Conservation (phyloP, 352 stramenopile genomes). For the Phytophthora citricola region DNA sequence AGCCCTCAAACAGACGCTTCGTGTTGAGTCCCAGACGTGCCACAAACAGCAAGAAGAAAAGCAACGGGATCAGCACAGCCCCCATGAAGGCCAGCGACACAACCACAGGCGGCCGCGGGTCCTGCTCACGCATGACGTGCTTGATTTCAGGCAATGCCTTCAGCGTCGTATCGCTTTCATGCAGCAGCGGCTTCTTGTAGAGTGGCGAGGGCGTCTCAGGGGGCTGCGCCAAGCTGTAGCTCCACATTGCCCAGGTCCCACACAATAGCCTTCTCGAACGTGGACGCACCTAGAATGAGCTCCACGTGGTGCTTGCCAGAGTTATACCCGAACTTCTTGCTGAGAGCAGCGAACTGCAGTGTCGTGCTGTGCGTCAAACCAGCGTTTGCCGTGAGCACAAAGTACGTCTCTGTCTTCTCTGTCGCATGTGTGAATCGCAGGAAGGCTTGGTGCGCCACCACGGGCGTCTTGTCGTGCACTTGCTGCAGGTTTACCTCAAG, state of each 20-base stretch:
- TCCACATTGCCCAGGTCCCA: constrained; percentile 76
- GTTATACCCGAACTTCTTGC: constrained; percentile 85
- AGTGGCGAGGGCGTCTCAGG: constrained; percentile 74
- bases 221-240: constrained; percentile 68
- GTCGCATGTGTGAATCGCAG: constrained; percentile 70
- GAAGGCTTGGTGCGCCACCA: constrained; percentile 82
- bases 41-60: constrained; percentile 71
- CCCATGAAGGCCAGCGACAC: constrained; percentile 79
- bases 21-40: constrained; percentile 67
- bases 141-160: constrained; percentile 86
- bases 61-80: constrained; percentile 65
- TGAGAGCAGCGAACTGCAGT: constrained; percentile 70
- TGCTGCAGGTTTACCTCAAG: constrained; percentile 70
- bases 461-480: constrained; percentile 54
- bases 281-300: constrained; percentile 79
- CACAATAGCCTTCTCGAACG: constrained; percentile 81
- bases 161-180: constrained; percentile 90
- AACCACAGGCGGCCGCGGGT: constrained; percentile 63
- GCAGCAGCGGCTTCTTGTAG: constrained; percentile 86
- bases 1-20: constrained; percentile 69
- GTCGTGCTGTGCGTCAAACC: constrained; percentile 44
- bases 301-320: constrained; percentile 73
- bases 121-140: constrained; percentile 86
- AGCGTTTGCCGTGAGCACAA: constrained; percentile 62
- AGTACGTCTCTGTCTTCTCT: constrained; percentile 74